Evolutionary conservation across 2,329 filamentous ascomycete species (phyloP), one percentile per base, ranked within the genome.

Genomic region (Verticillium alfalfae): DNA sequence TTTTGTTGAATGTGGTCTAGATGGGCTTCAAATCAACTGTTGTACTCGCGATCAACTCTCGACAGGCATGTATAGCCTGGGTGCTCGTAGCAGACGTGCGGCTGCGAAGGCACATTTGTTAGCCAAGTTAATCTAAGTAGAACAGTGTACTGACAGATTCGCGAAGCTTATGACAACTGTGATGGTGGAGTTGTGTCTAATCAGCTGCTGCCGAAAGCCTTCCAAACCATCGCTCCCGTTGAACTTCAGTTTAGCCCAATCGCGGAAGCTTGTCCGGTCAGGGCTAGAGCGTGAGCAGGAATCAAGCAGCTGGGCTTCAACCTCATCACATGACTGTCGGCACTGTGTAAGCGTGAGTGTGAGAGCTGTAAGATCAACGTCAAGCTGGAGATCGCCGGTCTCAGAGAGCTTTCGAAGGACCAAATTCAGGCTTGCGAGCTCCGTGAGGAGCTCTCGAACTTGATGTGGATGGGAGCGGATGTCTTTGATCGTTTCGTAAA

Each of bases 231-330:
- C 70, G 54, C 79, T 73, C 34, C 75, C 76, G 72, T 79, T 77
- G 59, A 79, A 81, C 62, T 64, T 74, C 56, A 81, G 65, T 66
- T 70, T 77, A 5, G 76, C 74, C 78, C 76, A 81, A 65, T 79
- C 78, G 56, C 75, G 73, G 66, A 81, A 79, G 66, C 75, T 81
- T 26, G 72, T 70, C 60, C 72, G 69, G 62, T 64, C 67, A 37
- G 64, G 69, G 26, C 65, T 68, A 39, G 76, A 79, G 56, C 69
- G 72, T 52, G 69, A 67, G 39, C 68, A 69, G 62, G 67, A 76
- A 68, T 73, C 73, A 34, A 66, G 41, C 39, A 81, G 66, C 65
- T 76, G 72, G 59, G 72, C 56, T 60, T 74, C 66, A 66, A 81
- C 81, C 22, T 78, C 75, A 63, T 73, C 69, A 63, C 76, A 81